A percentile compares a stretch with the other conserved stretches of the same genome.
phyloP scores from a whole-genome alignment of 192 early-diverging fungal species.

The Glomus cerebriforme region DNA sequence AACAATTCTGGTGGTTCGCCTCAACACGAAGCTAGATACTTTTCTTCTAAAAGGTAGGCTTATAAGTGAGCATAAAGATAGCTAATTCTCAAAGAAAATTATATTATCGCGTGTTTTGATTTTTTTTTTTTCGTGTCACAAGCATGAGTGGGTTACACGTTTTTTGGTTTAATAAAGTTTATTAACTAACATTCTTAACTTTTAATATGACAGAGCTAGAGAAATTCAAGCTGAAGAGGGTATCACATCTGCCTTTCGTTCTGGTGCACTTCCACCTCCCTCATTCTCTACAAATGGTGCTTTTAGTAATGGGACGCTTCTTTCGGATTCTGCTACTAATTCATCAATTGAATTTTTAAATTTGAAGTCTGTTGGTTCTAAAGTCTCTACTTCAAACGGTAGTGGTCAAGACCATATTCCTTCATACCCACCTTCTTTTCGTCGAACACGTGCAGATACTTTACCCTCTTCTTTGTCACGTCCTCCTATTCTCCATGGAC shows the following conservation, averaged over 20 bases:
- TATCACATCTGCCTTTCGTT: conserved; percentile 32
- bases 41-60: conserved; percentile 33
- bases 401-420: conserved; percentile 15
- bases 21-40: conserved; percentile 30
- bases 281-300: conserved; percentile 24
- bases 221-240: conserved; percentile 43
- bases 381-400: conserved; percentile 17
- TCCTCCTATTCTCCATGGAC: conserved; percentile 5
- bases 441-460: conserved; percentile 53
- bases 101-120: neutral
- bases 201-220: conserved; percentile 12
- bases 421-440: conserved; percentile 35
- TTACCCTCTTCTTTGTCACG: conserved; percentile 42
- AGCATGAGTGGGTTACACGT: neutral
- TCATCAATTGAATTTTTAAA: conserved; percentile 18
- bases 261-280: conserved; percentile 25
- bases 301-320: conserved; percentile 18
- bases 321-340: conserved; percentile 29
- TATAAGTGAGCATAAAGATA: neutral
- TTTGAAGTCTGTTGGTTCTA: conserved; percentile 16
- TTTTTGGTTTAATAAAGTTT: neutral
- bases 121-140: neutral
- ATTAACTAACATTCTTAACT: neutral
- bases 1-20: conserved; percentile 19
- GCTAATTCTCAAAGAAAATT: neutral